These are phyloP conservation scores for Huntiella moniliformis DNA, from an alignment of 2,329 filamentous ascomycete genomes.

Conservation along the genomic window DNA sequence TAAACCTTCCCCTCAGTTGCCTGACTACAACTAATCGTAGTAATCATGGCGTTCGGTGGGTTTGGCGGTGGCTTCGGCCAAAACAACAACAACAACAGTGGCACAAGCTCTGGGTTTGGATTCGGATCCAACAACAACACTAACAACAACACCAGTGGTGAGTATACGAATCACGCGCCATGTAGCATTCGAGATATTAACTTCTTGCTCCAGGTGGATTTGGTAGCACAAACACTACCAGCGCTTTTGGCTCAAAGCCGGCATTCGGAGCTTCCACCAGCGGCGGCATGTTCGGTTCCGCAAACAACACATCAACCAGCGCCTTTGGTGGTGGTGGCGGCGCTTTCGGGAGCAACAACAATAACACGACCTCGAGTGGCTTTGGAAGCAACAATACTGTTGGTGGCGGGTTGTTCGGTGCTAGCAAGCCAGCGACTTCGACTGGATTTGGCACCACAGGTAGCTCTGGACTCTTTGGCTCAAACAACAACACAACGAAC, in stretches of 20 bases:
- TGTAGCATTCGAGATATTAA: neutral
- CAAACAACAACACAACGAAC: conserved; percentile 13
- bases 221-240: conserved; percentile 16
- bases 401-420: conserved; percentile 32
- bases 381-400: conserved; percentile 14
- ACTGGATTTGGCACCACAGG: conserved; percentile 28
- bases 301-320: conserved; percentile 18
- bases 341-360: conserved; percentile 23
- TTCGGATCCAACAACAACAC: conserved; percentile 19
- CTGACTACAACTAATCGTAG: neutral
- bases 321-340: conserved; percentile 16
- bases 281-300: conserved; percentile 26
- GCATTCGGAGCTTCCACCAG: conserved; percentile 32
- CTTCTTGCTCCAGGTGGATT: conserved; percentile 7
- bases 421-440: conserved; percentile 21
- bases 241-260: conserved; percentile 27
- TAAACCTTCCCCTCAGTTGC: too few relatives aligned
- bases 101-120: conserved; percentile 28
- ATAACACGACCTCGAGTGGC: conserved; percentile 14
- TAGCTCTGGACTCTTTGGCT: conserved; percentile 28
- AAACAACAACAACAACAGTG: conserved; percentile 32
- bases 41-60: conserved; percentile 35
- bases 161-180: conserved; percentile 8
- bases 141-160: conserved; percentile 20
- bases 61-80: conserved; percentile 27